These are phyloP conservation scores for Dioscorea dumetorum DNA, from an alignment of 106 monocot species.

Conservation along the genomic window DNA sequence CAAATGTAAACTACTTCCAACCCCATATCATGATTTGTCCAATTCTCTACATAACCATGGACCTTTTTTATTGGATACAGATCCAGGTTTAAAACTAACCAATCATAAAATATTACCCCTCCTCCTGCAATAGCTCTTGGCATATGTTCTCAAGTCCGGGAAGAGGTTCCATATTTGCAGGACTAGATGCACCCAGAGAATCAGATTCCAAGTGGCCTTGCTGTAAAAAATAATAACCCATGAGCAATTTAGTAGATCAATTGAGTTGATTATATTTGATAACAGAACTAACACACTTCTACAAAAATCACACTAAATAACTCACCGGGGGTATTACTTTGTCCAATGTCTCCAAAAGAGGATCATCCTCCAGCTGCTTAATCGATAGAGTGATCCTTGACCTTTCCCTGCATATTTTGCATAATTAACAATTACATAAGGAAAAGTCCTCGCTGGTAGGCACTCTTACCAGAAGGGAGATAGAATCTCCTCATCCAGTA, in stretches of 20 bases:
- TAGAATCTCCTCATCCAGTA: too few relatives aligned
- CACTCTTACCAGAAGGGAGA: too few relatives aligned
- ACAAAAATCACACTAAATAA: constrained; percentile 3
- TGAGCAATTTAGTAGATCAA: not conserved
- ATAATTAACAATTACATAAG: not conserved
- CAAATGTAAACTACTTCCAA: too few relatives aligned
- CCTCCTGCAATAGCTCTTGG: constrained; percentile 71
- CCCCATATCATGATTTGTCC: too few relatives aligned
- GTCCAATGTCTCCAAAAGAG: constrained; percentile 82
- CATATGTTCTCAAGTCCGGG: constrained; percentile 89
- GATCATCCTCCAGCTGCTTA: constrained; percentile 91
- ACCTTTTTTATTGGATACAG: too few relatives aligned
- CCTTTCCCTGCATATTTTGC: constrained; percentile 43
- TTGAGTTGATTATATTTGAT: not conserved
- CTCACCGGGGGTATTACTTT: constrained; percentile 82
- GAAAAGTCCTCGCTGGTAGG: too few relatives aligned
- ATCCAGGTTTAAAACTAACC: too few relatives aligned
- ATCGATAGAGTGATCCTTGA: constrained; percentile 75
- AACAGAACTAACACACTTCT: not conserved
- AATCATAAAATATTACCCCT: constrained; percentile 56
- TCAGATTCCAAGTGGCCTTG: constrained; percentile 31
- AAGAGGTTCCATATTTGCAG: constrained; percentile 49
- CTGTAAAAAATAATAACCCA: constrained; percentile 15
- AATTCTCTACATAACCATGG: too few relatives aligned
- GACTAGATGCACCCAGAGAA: constrained; percentile 13